Conservation (phyloP, 2,329 filamentous ascomycete species). For the Venturia asperata region DNA sequence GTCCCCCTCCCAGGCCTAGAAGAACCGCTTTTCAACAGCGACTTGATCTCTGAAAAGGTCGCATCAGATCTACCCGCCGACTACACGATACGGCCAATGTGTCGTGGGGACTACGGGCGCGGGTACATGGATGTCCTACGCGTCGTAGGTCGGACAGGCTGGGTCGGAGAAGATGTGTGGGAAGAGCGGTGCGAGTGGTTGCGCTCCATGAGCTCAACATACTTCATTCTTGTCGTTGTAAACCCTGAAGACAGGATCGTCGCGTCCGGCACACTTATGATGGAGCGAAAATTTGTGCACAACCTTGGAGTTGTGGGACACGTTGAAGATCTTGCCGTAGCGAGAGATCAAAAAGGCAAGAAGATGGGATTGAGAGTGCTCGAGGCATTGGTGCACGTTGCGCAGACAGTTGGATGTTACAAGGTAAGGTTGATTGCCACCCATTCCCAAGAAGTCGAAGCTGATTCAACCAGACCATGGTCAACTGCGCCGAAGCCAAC, state of each 20-base stretch:
- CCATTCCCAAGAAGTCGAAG: neutral
- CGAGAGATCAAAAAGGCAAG: conserved; percentile 24
- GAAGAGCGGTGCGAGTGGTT: conserved; percentile 23
- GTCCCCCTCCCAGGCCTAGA: conserved; percentile 18
- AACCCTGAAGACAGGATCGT: conserved; percentile 21
- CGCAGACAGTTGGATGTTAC: conserved; percentile 22
- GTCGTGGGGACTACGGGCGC: conserved; percentile 22
- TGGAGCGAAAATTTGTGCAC: conserved; percentile 22
- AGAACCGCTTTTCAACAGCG: conserved; percentile 21
- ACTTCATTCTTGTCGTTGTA: conserved; percentile 23
- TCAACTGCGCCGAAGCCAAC: conserved; percentile 22
- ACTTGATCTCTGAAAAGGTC: conserved; percentile 19
- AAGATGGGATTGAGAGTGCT: conserved; percentile 24
- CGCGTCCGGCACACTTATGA: conserved; percentile 22
- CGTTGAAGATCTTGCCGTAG: conserved; percentile 24
- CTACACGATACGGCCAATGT: conserved; percentile 23
- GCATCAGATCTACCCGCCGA: conserved; percentile 22
- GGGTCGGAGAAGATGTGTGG: conserved; percentile 22
- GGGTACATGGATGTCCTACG: conserved; percentile 23
- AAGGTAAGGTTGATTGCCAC: conserved; percentile 18
- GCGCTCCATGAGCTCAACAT: conserved; percentile 20
- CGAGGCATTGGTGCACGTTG: conserved; percentile 23
- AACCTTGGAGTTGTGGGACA: conserved; percentile 22
- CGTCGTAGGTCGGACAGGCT: conserved; percentile 21
- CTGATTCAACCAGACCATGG: conserved; percentile 20